phyloP scores from a whole-genome alignment of 257 asterid species.

The Primulina huaijiensis region DNA sequence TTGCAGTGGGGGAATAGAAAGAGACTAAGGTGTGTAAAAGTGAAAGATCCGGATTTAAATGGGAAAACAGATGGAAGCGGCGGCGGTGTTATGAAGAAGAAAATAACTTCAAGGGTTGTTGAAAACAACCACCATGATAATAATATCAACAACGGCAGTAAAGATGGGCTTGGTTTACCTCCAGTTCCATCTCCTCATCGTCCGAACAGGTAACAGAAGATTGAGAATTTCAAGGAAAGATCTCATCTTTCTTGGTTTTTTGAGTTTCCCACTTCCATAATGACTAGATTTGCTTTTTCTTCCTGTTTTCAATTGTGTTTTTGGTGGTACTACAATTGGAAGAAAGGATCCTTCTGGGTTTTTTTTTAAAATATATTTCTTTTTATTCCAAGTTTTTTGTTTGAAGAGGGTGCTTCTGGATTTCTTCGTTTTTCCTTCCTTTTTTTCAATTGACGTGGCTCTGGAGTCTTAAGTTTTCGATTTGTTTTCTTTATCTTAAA shows the following conservation, averaged over 20 bases:
- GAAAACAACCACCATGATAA: conserved; percentile 35
- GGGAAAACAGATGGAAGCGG: conserved; percentile 46
- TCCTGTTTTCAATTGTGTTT: neutral
- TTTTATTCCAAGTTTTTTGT: conserved; percentile 1
- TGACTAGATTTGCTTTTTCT: neutral
- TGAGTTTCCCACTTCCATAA: neutral
- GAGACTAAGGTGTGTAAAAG: conserved; percentile 72
- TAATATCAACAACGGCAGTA: conserved; percentile 20
- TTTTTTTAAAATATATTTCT: neutral
- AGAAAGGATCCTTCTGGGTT: neutral
- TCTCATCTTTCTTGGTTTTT: conserved; percentile 15
- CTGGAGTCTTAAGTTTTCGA: neutral
- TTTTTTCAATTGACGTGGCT: neutral
- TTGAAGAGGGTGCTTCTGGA: neutral
- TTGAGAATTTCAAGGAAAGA: conserved; percentile 1
- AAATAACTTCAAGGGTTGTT: conserved; percentile 63
- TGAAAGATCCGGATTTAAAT: conserved; percentile 45
- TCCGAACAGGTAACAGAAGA: conserved; percentile 47
- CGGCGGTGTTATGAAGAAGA: conserved; percentile 54
- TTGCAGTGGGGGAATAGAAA: conserved; percentile 88
- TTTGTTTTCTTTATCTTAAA: neutral
- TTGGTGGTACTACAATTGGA: neutral
- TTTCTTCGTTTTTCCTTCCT: neutral
- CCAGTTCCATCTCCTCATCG: conserved; percentile 68
- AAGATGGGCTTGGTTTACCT: conserved; percentile 43